A percentile compares a stretch with the other conserved stretches of the same genome.
phyloP scores from a whole-genome alignment of 805 yeast genomes.

The Maudiozyma bulderi region DNA sequence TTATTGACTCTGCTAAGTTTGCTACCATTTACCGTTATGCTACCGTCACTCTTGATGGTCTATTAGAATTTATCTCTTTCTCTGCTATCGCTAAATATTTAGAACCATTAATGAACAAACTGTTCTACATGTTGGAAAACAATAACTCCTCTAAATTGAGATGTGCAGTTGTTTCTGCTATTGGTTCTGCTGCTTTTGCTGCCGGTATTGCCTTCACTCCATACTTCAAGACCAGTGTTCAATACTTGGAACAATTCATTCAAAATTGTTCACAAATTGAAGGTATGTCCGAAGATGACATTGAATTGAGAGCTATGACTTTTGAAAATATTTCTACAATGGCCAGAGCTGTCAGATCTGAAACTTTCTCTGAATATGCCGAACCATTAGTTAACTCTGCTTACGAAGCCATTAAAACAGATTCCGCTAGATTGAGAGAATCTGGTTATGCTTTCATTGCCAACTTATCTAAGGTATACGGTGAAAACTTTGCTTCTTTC shows the following conservation, averaged over 20 bases:
- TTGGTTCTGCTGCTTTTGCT: constrained; percentile 95
- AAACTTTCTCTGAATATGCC: constrained; percentile 75
- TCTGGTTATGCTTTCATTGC: constrained; percentile 90
- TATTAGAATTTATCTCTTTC: constrained; percentile 83
- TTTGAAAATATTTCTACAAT: constrained; percentile 89
- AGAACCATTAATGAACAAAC: constrained; percentile 82
- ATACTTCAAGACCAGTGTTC: constrained; percentile 72
- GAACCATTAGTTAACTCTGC: constrained; percentile 85
- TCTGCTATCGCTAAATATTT: constrained; percentile 75
- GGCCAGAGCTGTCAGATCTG: constrained; percentile 95
- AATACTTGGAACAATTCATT: constrained; percentile 73
- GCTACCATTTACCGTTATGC: constrained; percentile 83
- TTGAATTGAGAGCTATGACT: constrained; percentile 83
- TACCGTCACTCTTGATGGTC: constrained; percentile 81
- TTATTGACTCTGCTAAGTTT: constrained; percentile 78
- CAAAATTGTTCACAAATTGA: constrained; percentile 56
- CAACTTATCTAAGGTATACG: constrained; percentile 90
- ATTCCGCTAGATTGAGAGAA: constrained; percentile 81
- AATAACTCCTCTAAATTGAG: constrained; percentile 65
- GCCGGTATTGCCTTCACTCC: constrained; percentile 84
- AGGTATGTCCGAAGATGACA: constrained; percentile 79
- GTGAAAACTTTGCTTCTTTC: constrained; percentile 79
- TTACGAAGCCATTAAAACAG: constrained; percentile 63
- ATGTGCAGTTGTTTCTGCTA: constrained; percentile 81
- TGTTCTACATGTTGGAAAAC: constrained; percentile 70